Conservation (phyloP, 257 asterid genomes). For the Knoxia roxburghii region DNA sequence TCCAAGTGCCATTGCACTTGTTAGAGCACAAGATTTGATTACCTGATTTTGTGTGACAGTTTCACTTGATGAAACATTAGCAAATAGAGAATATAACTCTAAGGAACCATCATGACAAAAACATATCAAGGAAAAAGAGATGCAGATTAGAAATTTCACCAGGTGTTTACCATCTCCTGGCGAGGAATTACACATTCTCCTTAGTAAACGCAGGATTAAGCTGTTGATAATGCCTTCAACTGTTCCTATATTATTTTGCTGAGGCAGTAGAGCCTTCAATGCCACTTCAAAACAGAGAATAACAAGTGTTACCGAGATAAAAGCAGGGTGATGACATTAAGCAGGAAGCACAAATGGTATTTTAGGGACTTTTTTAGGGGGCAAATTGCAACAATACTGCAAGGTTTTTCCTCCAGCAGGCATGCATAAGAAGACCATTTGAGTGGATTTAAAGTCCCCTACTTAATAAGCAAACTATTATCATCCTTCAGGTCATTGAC, state of each 20-base stretch:
- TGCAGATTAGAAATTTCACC: not conserved
- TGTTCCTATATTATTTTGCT: constrained; percentile 36
- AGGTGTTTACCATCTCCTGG: constrained; percentile 54
- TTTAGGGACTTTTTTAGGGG: not conserved
- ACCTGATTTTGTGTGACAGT: not conserved
- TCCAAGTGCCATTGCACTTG: not conserved
- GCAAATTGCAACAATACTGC: not conserved
- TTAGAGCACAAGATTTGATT: not conserved
- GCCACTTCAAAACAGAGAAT: constrained; percentile 46
- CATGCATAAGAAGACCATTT: not conserved
- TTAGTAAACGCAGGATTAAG: constrained; percentile 60
- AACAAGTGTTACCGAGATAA: constrained; percentile 12
- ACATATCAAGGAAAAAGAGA: not conserved
- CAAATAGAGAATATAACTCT: not conserved
- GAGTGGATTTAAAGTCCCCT: not conserved
- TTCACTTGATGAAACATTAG: not conserved
- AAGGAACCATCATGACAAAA: constrained; percentile 2
- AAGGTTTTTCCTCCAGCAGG: not conserved
- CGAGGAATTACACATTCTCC: constrained; percentile 57
- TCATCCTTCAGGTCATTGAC: not conserved
- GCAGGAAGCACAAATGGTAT: constrained; percentile 2
- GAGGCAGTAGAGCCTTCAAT: constrained; percentile 36
- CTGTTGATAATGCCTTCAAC: constrained; percentile 64
- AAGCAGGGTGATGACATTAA: constrained; percentile 1
- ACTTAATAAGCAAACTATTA: not conserved